Conservation (phyloP, 2,329 filamentous ascomycete genomes). For the Diaporthe citriasiana region DNA sequence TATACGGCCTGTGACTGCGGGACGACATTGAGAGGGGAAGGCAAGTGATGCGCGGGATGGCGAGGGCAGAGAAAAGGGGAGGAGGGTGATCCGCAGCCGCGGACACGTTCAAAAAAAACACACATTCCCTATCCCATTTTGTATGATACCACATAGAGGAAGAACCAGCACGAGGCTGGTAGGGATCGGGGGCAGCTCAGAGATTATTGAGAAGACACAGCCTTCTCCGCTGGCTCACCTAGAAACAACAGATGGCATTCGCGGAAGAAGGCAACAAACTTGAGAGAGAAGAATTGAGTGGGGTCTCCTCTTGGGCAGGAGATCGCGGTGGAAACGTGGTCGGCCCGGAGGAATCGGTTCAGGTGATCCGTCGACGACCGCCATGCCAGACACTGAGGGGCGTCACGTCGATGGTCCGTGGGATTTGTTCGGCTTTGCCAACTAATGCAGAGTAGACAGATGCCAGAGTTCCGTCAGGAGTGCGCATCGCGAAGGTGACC, state of each 20-base stretch:
- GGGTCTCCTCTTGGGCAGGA: conserved; percentile 1
- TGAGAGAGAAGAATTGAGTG: background rate
- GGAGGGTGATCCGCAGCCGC: conserved; percentile 14
- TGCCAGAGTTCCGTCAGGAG: background rate
- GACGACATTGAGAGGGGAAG: conserved; percentile 2
- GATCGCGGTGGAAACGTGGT: background rate
- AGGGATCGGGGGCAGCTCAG: conserved; percentile 14
- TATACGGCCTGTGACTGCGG: conserved; percentile 53
- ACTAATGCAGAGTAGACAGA: conserved; percentile 21
- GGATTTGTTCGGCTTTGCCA: conserved; percentile 17
- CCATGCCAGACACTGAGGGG: background rate
- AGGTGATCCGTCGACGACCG: background rate
- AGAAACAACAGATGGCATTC: conserved; percentile 36
- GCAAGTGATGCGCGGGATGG: background rate
- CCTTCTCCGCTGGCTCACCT: conserved; percentile 30
- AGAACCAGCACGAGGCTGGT: conserved; percentile 26
- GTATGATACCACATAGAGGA: conserved; percentile 44
- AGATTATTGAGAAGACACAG: conserved; percentile 23
- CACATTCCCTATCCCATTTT: conserved; percentile 42
- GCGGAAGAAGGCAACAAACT: conserved; percentile 15
- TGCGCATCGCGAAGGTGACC: background rate
- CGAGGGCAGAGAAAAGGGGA: conserved; percentile 8
- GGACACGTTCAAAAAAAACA: conserved; percentile 28
- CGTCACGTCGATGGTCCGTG: background rate
- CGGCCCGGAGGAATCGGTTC: conserved; percentile 1